Evolutionary conservation across 2,329 filamentous ascomycete species (phyloP), one percentile per base, ranked within the genome.

Genomic region (Pseudopithomyces maydicus): DNA sequence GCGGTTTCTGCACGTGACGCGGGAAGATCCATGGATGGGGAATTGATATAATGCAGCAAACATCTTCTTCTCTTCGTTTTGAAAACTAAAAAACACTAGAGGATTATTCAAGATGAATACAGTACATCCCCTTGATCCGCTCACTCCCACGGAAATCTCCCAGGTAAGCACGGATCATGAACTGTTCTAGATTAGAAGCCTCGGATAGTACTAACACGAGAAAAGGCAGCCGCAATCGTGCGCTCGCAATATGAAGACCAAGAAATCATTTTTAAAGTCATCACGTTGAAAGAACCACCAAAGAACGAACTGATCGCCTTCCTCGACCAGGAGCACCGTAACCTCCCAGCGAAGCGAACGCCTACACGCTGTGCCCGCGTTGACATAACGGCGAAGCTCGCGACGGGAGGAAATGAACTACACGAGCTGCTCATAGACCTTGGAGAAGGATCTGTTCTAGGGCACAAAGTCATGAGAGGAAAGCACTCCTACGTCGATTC

Each of bases 401-500:
- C 19, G 3, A 20, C 45, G 1, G 45, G 45, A 10, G 45, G 19
- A 15, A 36, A 36, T 26, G 45, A 48, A 33, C 45, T 79, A 45
- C 73, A 76, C 4, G 71, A 73, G 7, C 56, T 81, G 0, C 56
- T 66, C 19, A 62, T 74, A 5, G 62, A 72, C 35, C 53, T 78
- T 7, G 20, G 56, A 5, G 54, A 53, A 4, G 57, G 45, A 5
- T 53, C 41, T 2, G 57, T 76, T 17, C 45, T 66, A 17, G 50
- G 59, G 17, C 56, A 78, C 50, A 59, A 78, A 43, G 57, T 75
- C 6, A 68, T 79, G 0, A 46, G 70, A 11, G 80, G 78, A 1
- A 77, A 77, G 15, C 80, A 83, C 60, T 80, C 80, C 0, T 79
- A 80, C 57, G 78, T 81, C 38, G 82, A 83, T 52, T 68, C 79